Base-by-base conservation (phyloP, 768 basidiomycete genomes). In the Clitopilus passeckerianus region DNA sequence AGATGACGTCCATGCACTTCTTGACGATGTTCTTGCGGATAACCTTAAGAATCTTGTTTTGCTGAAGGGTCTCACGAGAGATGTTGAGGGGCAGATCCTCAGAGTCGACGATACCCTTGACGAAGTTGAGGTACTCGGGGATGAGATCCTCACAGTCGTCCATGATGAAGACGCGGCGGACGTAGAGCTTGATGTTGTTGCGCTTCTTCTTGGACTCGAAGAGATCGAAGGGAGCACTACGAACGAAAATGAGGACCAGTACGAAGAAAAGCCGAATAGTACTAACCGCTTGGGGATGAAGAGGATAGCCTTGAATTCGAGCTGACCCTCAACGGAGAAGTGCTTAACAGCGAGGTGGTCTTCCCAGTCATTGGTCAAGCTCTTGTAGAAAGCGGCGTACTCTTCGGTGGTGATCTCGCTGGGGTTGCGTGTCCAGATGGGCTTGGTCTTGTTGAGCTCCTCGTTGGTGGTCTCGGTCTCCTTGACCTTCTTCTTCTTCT, bases 141-240 rank as follows among this genome's bases (percentile, higher is more conserved):
- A 96, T 98, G 72, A 97, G 82, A 71, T 99, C 97, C 81, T 98
- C 96, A 74, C 96, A 98, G 77, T 97, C 95, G 78, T 99, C 97
- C 93, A 97, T 98, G 85, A 99, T 98, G 85, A 99, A 98, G 70
- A 98, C 96, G 59, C 97, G 94, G 82, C 97, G 93, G 67, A 99
- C 97, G 73, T 98, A 99, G 74, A 99, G 95, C 81, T 99, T 99
- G 86, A 99, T 98, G 90, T 98, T 98, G 86, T 98, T 98, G 70
- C 96, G 93, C 87, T 98, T 98, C 91, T 98, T 98, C 90, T 99
- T 98, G 61, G 91, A 92, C 82, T 99, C 97, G 80, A 99, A 99
- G 74, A 99, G 90, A 71, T 99, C 97, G 77, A 98, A 98, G 56
- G 97, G 97, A 46, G 96, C 97, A 61, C 95, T 95, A 53, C 46